Evolutionary conservation across 805 yeast species (phyloP).

Genomic region (Wickerhamomyces ciferrii): DNA sequence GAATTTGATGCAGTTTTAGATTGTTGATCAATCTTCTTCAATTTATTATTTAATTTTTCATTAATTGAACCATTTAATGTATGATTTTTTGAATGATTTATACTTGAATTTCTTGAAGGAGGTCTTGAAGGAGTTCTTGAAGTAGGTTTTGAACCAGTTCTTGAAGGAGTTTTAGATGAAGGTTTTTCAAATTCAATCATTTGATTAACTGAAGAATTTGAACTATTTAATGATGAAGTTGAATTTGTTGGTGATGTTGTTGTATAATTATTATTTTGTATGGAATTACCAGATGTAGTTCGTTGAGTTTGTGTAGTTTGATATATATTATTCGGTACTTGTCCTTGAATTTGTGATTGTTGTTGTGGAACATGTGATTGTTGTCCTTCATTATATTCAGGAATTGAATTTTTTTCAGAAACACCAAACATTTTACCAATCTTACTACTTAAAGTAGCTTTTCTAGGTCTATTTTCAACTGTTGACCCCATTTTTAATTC

Average conservation of each 20-base stretch:
- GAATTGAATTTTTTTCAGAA: constrained; percentile 1
- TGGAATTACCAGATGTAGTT: not conserved
- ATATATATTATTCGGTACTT: not conserved
- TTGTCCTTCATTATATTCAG: not conserved
- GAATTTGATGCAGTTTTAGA: not conserved
- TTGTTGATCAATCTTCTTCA: not conserved
- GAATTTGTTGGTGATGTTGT: not conserved
- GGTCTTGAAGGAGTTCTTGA: constrained; percentile 4
- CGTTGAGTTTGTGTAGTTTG: not conserved
- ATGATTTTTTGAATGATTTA: constrained; percentile 5
- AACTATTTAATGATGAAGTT: not conserved
- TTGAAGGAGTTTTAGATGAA: constrained; percentile 1
- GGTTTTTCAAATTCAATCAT: not conserved
- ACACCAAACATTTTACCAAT: constrained; percentile 23
- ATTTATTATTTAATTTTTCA: constrained; percentile 3
- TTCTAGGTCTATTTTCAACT: constrained; percentile 17
- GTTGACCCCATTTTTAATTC: constrained; percentile 4
- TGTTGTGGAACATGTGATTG: not conserved
- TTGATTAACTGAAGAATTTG: constrained; percentile 2
- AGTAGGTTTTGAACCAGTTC: constrained; percentile 1
- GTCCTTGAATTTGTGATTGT: not conserved
- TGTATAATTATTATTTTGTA: not conserved
- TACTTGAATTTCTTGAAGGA: constrained; percentile 13
- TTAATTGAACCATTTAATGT: not conserved
- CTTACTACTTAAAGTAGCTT: constrained; percentile 23